Base-by-base conservation (phyloP, 192 early-diverging fungal species). In the Coemansia sp. region DNA sequence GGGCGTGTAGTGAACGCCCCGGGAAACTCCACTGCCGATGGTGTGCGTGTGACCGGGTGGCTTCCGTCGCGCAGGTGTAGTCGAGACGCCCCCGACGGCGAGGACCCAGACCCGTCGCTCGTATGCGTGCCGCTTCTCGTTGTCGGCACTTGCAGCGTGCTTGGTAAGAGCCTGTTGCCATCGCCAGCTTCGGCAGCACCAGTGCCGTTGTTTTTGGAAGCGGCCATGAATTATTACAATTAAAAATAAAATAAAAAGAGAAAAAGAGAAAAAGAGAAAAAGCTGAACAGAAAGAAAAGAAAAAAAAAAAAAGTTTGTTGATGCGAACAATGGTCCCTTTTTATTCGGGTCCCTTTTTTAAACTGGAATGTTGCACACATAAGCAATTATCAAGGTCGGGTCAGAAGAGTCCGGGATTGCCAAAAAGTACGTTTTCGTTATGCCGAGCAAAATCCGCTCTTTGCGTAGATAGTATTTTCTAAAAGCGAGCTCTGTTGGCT, bases 1-100 rank as follows among this genome's bases (percentile, higher is more conserved):
- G 79, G 79, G 11, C 65, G 59, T 22, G 70, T 76, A 20, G 58
- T 75, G 56, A 82, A 82, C 10, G 79, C 79, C 19, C 79, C 79
- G 1, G 79, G 79, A 32, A 76, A 76, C 38, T 82, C 73, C 2
- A 82, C 66, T 0, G 54, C 59, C 19, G 79, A 80, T 3, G 71
- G 77, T 0, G 72, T 80, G 45, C 77, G 64, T 37, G 68, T 53
- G 4, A 60, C 62, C 2, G 60, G 46, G 14, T 14, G 9, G 47
- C 47, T 49, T 25, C 54, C 27, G 14, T 57, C 27, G 14, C 19
- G 54, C 22, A 27, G 47, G 47, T 49, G 47, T 49, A 49, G 47
- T 49, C 47, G 22, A 46, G 45, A 46, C 19, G 11, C 45, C 6
- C 45, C 45, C 45, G 45, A 46, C 24, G 19, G 20, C 2, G 47